phyloP scores from a whole-genome alignment of 257 asterid genomes.

The Solanum tacnaense region DNA sequence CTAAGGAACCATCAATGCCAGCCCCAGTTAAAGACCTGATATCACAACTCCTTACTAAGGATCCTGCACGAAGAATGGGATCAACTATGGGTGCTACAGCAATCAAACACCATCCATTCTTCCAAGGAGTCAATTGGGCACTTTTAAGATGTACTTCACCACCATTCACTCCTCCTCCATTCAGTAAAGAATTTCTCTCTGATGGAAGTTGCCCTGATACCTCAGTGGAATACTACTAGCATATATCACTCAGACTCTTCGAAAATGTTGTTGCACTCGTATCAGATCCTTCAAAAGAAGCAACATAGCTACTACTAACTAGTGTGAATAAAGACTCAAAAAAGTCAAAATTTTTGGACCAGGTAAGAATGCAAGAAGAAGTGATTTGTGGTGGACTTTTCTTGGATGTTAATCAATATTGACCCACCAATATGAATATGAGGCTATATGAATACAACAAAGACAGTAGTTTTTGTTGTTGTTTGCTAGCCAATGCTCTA shows the following conservation, averaged over 20 bases:
- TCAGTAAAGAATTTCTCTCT: slow-evolving; percentile 25
- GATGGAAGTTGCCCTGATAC: slow-evolving; percentile 36
- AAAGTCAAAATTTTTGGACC: background rate
- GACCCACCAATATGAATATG: background rate
- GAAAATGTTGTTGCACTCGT: background rate
- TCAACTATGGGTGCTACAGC: slow-evolving; percentile 67
- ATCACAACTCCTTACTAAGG: slow-evolving; percentile 48
- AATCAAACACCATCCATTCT: slow-evolving; percentile 55
- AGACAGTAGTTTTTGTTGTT: background rate
- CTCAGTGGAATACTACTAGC: slow-evolving; percentile 41
- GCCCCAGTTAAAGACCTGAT: slow-evolving; percentile 48
- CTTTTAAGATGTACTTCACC: slow-evolving; percentile 63
- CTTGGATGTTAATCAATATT: background rate
- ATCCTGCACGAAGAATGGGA: slow-evolving; percentile 46
- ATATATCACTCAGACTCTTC: background rate
- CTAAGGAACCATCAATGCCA: slow-evolving; percentile 41
- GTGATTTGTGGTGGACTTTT: background rate
- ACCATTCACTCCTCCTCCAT: slow-evolving; percentile 51
- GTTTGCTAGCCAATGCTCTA: background rate
- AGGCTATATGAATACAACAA: background rate
- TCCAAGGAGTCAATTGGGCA: slow-evolving; percentile 71
- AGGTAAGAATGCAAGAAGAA: background rate
- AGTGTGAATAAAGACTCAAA: slow-evolving; percentile 2
- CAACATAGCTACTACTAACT: background rate
- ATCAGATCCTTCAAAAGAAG: background rate